These are phyloP conservation scores for Rhodocollybia butyracea DNA, from an alignment of 768 basidiomycete genomes.

Conservation along the genomic window DNA sequence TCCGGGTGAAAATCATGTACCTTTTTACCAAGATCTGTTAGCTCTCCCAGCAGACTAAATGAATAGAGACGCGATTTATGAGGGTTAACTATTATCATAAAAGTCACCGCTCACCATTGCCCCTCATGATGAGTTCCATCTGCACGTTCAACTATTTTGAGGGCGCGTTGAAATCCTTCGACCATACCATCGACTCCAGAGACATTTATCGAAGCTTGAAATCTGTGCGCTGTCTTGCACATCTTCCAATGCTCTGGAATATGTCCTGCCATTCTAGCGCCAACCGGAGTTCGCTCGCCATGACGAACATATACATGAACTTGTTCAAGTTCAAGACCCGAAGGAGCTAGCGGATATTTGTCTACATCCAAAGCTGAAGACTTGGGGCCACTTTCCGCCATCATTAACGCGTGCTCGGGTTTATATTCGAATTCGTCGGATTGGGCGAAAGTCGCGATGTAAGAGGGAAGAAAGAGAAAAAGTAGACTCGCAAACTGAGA, in stretches of 20 bases:
- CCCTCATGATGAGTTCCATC: slow-evolving; percentile 55
- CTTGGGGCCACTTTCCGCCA: slow-evolving; percentile 33
- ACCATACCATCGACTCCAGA: slow-evolving; percentile 18
- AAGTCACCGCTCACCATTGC: slow-evolving; percentile 72
- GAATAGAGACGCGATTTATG: background rate
- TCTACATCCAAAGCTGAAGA: slow-evolving; percentile 54
- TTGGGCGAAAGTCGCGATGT: background rate
- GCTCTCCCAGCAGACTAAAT: slow-evolving; percentile 62
- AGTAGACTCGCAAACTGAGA: too few relatives aligned
- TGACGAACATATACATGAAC: slow-evolving; percentile 76
- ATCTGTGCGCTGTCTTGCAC: slow-evolving; percentile 53
- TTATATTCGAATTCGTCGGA: background rate
- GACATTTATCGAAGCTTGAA: slow-evolving; percentile 38
- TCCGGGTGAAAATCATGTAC: slow-evolving; percentile 27
- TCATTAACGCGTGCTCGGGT: slow-evolving; percentile 26
- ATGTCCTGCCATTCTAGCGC: slow-evolving; percentile 52
- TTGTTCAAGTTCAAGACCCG: slow-evolving; percentile 56
- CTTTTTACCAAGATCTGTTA: slow-evolving; percentile 69
- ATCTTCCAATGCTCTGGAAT: slow-evolving; percentile 70
- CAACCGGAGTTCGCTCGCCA: slow-evolving; percentile 83
- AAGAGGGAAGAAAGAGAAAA: background rate
- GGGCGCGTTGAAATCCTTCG: slow-evolving; percentile 33
- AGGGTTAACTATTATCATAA: background rate
- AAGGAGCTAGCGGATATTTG: slow-evolving; percentile 56
- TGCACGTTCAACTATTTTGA: slow-evolving; percentile 50